Conservation (phyloP, 2,329 filamentous ascomycete genomes). For the Rhexocercosporidium sp. region DNA sequence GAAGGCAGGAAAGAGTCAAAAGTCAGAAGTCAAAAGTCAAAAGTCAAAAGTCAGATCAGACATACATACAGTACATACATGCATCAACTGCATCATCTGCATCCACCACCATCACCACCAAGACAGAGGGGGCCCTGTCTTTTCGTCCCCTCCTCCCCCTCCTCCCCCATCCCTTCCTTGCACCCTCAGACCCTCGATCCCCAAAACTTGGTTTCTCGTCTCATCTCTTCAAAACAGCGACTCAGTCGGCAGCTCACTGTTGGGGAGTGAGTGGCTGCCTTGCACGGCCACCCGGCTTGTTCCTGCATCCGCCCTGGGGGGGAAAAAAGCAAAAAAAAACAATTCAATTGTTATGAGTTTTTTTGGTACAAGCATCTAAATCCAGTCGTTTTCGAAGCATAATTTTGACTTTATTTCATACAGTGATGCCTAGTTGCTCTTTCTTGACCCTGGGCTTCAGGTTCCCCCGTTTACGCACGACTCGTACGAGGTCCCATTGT, state of each 20-base stretch:
- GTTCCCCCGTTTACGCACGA: background rate
- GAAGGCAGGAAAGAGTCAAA: background rate
- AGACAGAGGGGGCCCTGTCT: background rate
- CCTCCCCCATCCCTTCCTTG: too few species aligned
- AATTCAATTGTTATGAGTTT: background rate
- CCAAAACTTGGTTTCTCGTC: slow-evolving; percentile 4
- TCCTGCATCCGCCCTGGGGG: slow-evolving; percentile 9
- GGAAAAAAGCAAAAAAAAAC: background rate
- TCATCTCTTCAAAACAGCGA: slow-evolving; percentile 1
- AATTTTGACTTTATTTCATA: background rate
- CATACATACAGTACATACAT: background rate
- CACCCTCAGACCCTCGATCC: background rate
- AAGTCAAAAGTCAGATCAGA: background rate
- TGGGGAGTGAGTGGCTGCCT: background rate
- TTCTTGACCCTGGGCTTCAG: background rate
- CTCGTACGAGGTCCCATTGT: background rate
- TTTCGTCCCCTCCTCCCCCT: background rate
- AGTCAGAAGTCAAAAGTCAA: background rate
- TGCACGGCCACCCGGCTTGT: slow-evolving; percentile 4
- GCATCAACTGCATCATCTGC: too few species aligned
- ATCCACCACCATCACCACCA: background rate
- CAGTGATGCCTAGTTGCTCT: background rate
- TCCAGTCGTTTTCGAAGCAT: background rate
- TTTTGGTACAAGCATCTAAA: background rate
- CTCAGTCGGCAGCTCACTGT: background rate